Conservation (phyloP, 768 basidiomycete genomes). For the Pisolithus tinctorius region DNA sequence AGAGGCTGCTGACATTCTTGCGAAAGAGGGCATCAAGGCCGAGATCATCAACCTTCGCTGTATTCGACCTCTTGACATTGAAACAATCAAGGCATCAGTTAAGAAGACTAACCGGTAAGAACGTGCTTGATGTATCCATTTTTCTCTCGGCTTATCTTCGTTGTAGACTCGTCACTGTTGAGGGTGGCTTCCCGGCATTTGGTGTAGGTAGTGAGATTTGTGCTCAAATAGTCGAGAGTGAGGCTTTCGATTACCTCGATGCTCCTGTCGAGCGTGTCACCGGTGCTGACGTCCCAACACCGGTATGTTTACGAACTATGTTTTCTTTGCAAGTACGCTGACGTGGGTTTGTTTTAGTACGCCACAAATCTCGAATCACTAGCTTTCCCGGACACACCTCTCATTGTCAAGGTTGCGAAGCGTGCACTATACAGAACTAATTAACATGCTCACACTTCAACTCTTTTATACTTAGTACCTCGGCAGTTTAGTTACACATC, state of each 20-base stretch:
- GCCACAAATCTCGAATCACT: constrained; percentile 83
- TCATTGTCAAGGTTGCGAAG: constrained; percentile 93
- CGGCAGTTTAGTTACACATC: constrained; percentile 11
- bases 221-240: constrained; percentile 95
- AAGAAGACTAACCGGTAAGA: constrained; percentile 96
- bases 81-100: constrained; percentile 92
- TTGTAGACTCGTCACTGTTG: constrained; percentile 79
- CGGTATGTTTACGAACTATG: constrained; percentile 45
- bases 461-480: constrained; percentile 6
- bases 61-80: constrained; percentile 95
- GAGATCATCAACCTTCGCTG: constrained; percentile 97
- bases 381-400: constrained; percentile 87
- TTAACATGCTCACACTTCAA: constrained; percentile 32
- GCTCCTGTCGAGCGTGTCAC: constrained; percentile 97
- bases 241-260: constrained; percentile 97
- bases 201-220: constrained; percentile 98
- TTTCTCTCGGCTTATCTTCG: constrained; percentile 1
- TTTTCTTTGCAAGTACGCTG: constrained; percentile 7
- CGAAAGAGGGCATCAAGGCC: constrained; percentile 95
- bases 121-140: not conserved
- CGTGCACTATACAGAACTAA: constrained; percentile 87
- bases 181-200: constrained; percentile 98
- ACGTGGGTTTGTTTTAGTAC: constrained; percentile 47
- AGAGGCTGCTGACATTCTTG: constrained; percentile 88
- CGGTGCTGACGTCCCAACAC: constrained; percentile 96